Percentiles rank a stretch among this genome's conserved stretches.
Evolutionary conservation across 495 filamentous ascomycete genomes (phyloP).

Genomic region (Aspergillus mulundensis): DNA sequence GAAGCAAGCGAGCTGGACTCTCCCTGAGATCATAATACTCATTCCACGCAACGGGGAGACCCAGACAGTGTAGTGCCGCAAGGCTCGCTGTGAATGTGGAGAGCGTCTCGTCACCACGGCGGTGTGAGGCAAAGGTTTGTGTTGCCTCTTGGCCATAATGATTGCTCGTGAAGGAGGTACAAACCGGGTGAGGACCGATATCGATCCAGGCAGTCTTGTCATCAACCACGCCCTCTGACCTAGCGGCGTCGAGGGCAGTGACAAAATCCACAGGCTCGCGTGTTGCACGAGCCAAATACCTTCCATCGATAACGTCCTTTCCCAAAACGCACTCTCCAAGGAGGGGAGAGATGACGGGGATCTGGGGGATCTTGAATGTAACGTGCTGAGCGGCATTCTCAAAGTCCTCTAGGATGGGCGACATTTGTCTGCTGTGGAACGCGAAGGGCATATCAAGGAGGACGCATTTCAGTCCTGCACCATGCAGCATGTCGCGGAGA

Average conservation of each 20-base stretch:
- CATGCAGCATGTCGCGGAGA: conserved; percentile 2
- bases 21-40: conserved; percentile 60
- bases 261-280: conserved; percentile 71
- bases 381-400: conserved; percentile 55
- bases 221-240: conserved; percentile 15
- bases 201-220: conserved; percentile 32
- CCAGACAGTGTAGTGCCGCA: conserved; percentile 49
- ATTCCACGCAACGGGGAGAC: conserved; percentile 60
- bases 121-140: conserved; percentile 41
- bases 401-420: conserved; percentile 68
- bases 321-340: conserved; percentile 55
- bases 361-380: conserved; percentile 52
- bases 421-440: conserved; percentile 78
- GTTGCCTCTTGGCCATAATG: conserved; percentile 19
- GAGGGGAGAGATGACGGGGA: conserved; percentile 69
- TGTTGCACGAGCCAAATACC: conserved; percentile 62
- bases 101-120: conserved; percentile 43
- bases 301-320: conserved; percentile 44
- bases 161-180: conserved; percentile 20
- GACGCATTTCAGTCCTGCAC: conserved; percentile 52
- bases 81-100: conserved; percentile 52
- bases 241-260: conserved; percentile 52
- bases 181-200: conserved; percentile 40
- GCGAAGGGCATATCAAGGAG: conserved; percentile 72
- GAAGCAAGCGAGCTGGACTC: conserved; percentile 48